Conservation (phyloP, 192 early-diverging fungal genomes). For the Neocallimastix lanati region DNA sequence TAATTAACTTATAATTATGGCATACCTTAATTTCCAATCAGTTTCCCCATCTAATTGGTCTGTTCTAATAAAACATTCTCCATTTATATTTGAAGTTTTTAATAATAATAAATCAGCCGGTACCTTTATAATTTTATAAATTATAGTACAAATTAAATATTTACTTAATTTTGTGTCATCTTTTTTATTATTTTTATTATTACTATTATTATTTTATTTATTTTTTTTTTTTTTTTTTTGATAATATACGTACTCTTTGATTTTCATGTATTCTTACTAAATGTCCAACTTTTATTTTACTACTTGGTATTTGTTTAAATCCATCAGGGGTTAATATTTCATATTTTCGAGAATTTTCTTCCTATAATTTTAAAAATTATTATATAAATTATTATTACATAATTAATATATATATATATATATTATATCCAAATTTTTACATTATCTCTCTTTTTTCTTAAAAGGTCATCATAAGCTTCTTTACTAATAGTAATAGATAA, state of each 20-base stretch:
- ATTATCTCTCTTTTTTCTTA: conserved; percentile 51
- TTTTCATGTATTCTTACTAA: conserved; percentile 67
- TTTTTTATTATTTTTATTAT: no score
- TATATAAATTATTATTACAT: not conserved
- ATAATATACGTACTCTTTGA: conserved; percentile 29
- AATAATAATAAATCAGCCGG: conserved; percentile 83
- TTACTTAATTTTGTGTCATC: no score
- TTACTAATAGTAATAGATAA: conserved; percentile 76
- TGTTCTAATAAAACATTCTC: conserved; percentile 85
- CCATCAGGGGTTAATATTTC: conserved; percentile 36
- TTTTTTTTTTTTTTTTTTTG: not conserved
- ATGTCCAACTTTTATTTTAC: conserved; percentile 77
- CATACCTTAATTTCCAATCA: conserved; percentile 76
- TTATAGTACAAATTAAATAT: not conserved
- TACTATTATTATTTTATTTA: no score
- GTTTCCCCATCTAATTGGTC: conserved; percentile 97
- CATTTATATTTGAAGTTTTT: conserved; percentile 58
- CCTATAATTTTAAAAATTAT: conserved; percentile 10
- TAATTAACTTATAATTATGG: not conserved
- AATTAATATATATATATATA: no score
- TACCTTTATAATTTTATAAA: conserved; percentile 22
- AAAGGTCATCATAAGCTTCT: conserved; percentile 78
- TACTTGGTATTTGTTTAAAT: conserved; percentile 42
- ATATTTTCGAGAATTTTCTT: conserved; percentile 78
- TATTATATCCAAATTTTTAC: not conserved